phyloP scores from a whole-genome alignment of 2,329 filamentous ascomycete genomes.

The Fusarium neocosmosporiellum region DNA sequence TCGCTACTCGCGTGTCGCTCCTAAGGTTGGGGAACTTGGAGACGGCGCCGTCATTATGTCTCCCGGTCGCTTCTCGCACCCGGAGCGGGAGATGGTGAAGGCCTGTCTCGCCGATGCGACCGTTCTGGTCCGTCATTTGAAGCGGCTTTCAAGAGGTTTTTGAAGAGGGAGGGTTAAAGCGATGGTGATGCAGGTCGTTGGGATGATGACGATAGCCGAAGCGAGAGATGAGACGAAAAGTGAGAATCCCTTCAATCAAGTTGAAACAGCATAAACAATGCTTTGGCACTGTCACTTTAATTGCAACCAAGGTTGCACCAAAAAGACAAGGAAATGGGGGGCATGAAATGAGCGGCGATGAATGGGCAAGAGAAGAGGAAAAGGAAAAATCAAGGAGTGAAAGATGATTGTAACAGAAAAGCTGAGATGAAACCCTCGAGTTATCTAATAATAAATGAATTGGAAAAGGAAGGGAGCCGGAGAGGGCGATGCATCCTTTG shows the following conservation, averaged over 20 bases:
- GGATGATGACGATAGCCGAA: background rate
- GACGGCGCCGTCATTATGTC: conserved; percentile 8
- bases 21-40: conserved; percentile 34
- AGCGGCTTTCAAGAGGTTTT: background rate
- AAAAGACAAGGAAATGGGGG: background rate
- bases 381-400: conserved; percentile 16
- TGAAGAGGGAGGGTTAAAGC: background rate
- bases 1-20: conserved; percentile 22
- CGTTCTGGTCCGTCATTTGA: conserved; percentile 37
- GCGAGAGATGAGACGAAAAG: background rate
- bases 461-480: background rate
- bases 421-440: conserved; percentile 1
- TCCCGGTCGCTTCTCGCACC: conserved; percentile 28
- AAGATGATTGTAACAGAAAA: background rate
- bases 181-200: background rate
- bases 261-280: conserved; percentile 20
- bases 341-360: background rate
- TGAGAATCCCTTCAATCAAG: conserved; percentile 10
- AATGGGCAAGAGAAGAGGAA: background rate
- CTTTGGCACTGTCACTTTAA: background rate
- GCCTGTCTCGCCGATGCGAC: conserved; percentile 33
- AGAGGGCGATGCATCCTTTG: background rate
- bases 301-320: background rate
- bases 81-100: conserved; percentile 44
- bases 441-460: conserved; percentile 21